A percentile compares a stretch with the other conserved stretches of the same genome.
Conservation (phyloP, 1,284 basidiomycete species). For the Cutaneotrichosporon cyanovorans region DNA sequence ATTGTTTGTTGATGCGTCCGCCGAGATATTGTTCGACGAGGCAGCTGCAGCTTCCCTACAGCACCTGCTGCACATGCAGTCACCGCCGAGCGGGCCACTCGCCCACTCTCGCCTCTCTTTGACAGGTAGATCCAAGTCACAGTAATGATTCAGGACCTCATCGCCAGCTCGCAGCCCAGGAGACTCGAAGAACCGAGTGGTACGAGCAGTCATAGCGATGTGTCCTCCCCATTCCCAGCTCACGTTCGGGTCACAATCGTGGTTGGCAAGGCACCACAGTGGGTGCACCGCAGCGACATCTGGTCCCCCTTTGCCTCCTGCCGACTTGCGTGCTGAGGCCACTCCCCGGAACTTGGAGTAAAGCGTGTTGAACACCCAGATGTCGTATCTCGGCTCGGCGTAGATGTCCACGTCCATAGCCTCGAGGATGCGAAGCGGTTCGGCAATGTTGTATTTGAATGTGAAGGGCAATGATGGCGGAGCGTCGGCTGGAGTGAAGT, state of each 20-base stretch:
- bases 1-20: no score
- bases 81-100: conserved; percentile 10
- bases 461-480: conserved; percentile 5
- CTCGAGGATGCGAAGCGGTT: conserved; percentile 12
- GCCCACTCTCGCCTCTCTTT: conserved; percentile 14
- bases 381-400: conserved; percentile 7
- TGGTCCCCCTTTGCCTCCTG: conserved; percentile 6
- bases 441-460: conserved; percentile 15
- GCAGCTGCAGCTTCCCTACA: conserved; percentile 4
- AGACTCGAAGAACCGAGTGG: neutral
- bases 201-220: conserved; percentile 6
- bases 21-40: no score
- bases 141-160: conserved; percentile 16
- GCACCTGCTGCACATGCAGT: conserved; percentile 11
- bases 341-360: conserved; percentile 16
- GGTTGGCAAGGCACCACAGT: conserved; percentile 16
- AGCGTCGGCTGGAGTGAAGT: conserved; percentile 2
- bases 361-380: conserved; percentile 14
- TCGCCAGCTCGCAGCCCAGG: conserved; percentile 7
- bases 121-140: conserved; percentile 12
- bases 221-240: conserved; percentile 14
- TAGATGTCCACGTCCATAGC: conserved; percentile 15
- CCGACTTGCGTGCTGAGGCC: conserved; percentile 11
- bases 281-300: conserved; percentile 16
- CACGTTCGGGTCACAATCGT: conserved; percentile 17